Evolutionary conservation across 495 filamentous ascomycete genomes (phyloP), one percentile per base, ranked within the genome.

Genomic region (Daldinia concentrica): DNA sequence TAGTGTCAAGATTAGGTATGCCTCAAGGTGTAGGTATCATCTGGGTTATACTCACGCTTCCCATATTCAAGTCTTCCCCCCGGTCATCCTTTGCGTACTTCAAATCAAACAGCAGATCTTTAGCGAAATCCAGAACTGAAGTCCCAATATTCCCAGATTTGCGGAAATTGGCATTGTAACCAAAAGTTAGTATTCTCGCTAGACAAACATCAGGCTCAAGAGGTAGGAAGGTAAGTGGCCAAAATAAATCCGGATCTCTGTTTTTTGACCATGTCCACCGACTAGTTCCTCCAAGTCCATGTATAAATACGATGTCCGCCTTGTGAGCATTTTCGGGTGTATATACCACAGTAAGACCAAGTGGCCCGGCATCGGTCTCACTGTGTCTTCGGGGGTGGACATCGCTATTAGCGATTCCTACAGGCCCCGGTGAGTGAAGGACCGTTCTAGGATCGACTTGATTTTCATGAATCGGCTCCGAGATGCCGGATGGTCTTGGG

Each of bases 101-200:
- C 4, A 82, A 26, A 26, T 76, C 65, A 36, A 65, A 78, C 15
- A 82, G 62, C 0, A 82, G 75, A 34, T 76, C 79, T 55, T 80
- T 81, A 14, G 80, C 77, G 65, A 82, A 82, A 41, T 82, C 80
- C 15, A 73, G 54, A 5, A 82, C 64, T 2, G 71, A 59, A 26
- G 55, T 74, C 12, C 58, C 72, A 12, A 64, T 58, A 12, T 48
- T 66, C 2, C 66, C 67, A 29, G 57, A 51, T 55, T 15, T 69
- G 6, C 17, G 41, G 52, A 81, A 78, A 34, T 75, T 74, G 12
- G 78, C 73, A 71, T 82, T 78, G 57, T 82, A 82, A 1, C 80
- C 80, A 34, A 80, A 82, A 0, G 76, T 77, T 36, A 78, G 43
- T 29, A 82, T 78, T 58, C 80, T 69, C 14, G 73, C 74, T 7